phyloP scores from a whole-genome alignment of 2,329 filamentous ascomycete species.

The Triangularia setosa region DNA sequence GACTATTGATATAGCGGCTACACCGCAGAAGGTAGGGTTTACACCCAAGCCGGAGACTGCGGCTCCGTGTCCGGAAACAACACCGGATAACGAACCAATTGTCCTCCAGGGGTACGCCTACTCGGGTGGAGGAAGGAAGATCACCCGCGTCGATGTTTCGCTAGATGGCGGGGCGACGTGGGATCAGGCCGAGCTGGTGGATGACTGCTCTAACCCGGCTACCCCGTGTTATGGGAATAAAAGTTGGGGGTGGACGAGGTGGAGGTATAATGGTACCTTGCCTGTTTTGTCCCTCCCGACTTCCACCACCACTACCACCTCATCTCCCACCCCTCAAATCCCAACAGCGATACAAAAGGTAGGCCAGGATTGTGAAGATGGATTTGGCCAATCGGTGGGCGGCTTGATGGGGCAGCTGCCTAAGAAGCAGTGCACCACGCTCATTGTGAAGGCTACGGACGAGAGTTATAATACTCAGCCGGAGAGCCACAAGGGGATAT shows the following conservation, averaged over 20 bases:
- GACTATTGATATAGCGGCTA: constrained; percentile 23
- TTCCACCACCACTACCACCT: background rate
- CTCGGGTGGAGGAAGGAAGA: constrained; percentile 61
- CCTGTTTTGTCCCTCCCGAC: constrained; percentile 27
- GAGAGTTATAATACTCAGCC: constrained; percentile 65
- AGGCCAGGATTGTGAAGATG: constrained; percentile 1
- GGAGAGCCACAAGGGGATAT: constrained; percentile 55
- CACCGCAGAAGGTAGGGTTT: constrained; percentile 21
- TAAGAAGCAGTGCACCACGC: constrained; percentile 40
- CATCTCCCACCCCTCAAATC: background rate
- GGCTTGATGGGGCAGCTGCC: background rate
- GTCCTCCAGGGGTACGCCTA: constrained; percentile 62
- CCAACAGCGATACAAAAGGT: background rate
- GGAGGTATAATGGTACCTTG: constrained; percentile 53
- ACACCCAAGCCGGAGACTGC: constrained; percentile 7
- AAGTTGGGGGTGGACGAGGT: constrained; percentile 62
- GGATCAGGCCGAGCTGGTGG: constrained; percentile 58
- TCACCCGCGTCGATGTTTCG: constrained; percentile 64
- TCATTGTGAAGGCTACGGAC: constrained; percentile 64
- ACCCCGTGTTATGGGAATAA: constrained; percentile 39
- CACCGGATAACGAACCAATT: constrained; percentile 28
- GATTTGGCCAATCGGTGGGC: background rate
- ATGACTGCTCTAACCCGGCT: constrained; percentile 38
- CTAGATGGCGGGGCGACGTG: constrained; percentile 61
- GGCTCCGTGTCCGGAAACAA: constrained; percentile 6